These are phyloP conservation scores for Kwoniella shivajii DNA, from an alignment of 1,284 basidiomycete species.

Conservation along the genomic window DNA sequence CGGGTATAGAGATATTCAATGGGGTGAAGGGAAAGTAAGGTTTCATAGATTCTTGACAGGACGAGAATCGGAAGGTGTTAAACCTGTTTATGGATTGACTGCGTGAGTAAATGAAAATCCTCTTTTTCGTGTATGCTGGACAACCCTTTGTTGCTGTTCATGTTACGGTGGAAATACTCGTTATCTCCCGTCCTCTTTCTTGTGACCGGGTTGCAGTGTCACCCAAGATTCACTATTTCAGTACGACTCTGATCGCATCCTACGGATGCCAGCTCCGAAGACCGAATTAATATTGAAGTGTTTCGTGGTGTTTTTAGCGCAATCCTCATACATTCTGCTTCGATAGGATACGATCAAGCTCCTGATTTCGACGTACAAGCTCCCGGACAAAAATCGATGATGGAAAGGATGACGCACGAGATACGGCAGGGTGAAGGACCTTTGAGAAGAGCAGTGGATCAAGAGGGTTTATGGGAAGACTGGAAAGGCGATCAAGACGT, in stretches of 20 bases:
- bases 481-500: constrained; percentile 23
- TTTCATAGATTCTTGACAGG: constrained; percentile 80
- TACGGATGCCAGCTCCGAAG: too few species aligned
- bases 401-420: constrained; percentile 64
- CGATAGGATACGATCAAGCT: constrained; percentile 62
- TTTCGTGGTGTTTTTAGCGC: constrained; percentile 57
- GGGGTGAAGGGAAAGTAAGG: constrained; percentile 56
- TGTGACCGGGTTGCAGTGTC: too few species aligned
- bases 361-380: constrained; percentile 68
- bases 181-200: too few species aligned
- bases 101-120: constrained; percentile 61
- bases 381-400: constrained; percentile 60
- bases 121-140: too few species aligned
- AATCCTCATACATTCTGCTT: constrained; percentile 70
- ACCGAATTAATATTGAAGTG: not conserved
- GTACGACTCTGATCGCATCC: too few species aligned
- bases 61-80: constrained; percentile 73
- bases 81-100: constrained; percentile 79
- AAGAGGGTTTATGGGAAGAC: constrained; percentile 55
- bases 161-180: too few species aligned
- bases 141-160: too few species aligned
- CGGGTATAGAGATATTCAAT: constrained; percentile 62
- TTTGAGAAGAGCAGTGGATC: constrained; percentile 60
- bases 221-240: too few species aligned
- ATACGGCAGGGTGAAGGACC: constrained; percentile 57